Evolutionary conservation across 1,284 basidiomycete genomes (phyloP).

Genomic region (Ustilago xerochloae): DNA sequence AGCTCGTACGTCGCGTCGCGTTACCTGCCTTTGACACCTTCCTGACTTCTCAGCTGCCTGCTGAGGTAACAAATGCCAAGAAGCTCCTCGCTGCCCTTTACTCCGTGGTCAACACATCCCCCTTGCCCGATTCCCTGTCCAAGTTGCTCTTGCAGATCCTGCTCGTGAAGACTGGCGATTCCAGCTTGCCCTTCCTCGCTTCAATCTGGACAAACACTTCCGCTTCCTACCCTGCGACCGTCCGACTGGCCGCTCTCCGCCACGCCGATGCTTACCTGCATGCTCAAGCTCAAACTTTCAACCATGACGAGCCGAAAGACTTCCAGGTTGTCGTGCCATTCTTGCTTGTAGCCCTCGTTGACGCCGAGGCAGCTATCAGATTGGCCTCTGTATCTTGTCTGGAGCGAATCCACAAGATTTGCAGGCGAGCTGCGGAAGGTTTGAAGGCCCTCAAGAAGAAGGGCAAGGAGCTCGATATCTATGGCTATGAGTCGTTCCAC

Average conservation of each 20-base stretch:
- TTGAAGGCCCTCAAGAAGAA: conserved; percentile 39
- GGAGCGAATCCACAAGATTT: conserved; percentile 70
- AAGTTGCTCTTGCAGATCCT: conserved; percentile 68
- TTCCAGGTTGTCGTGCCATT: conserved; percentile 88
- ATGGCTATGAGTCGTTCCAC: conserved; percentile 85
- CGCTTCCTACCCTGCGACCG: conserved; percentile 61
- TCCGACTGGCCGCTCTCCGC: conserved; percentile 80
- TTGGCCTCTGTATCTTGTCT: conserved; percentile 77
- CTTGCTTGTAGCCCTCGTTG: conserved; percentile 77
- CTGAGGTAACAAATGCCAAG: conserved; percentile 19
- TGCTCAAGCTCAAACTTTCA: conserved; percentile 67
- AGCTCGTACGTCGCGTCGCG: conserved; percentile 25
- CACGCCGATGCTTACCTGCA: conserved; percentile 76
- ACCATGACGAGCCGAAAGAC: conserved; percentile 69
- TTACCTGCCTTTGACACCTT: conserved; percentile 32
- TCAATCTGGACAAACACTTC: conserved; percentile 73
- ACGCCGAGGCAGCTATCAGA: conserved; percentile 73
- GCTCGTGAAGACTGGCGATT: conserved; percentile 78
- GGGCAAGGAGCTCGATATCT: conserved; percentile 73
- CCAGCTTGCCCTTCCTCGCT: conserved; percentile 82
- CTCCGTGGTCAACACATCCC: conserved; percentile 36
- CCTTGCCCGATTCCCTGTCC: conserved; percentile 15
- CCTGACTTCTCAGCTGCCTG: conserved; percentile 28
- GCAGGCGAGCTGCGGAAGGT: conserved; percentile 67
- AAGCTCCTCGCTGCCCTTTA: conserved; percentile 33